A percentile compares a stretch with the other conserved stretches of the same genome.
These are phyloP conservation scores for Draba incana DNA, from an alignment of 345 rosid genomes.

Conservation along the genomic window DNA sequence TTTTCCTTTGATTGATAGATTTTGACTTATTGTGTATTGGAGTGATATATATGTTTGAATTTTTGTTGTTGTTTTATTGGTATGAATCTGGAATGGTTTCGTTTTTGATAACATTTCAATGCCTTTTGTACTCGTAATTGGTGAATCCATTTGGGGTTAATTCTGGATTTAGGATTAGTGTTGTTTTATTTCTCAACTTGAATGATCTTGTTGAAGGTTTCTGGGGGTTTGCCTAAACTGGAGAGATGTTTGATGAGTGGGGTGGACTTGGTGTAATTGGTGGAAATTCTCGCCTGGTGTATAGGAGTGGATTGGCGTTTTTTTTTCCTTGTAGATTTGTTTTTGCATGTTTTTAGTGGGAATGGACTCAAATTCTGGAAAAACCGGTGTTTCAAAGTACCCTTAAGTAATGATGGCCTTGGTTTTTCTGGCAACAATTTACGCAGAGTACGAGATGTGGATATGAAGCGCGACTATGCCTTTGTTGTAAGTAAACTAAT, in stretches of 20 bases:
- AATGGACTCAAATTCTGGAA: constrained; percentile 72
- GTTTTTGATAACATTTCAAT: background rate
- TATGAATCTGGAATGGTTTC: background rate
- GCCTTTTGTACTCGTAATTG: background rate
- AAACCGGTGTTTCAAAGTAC: constrained; percentile 87
- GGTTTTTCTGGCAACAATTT: constrained; percentile 97
- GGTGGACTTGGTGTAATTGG: constrained; percentile 86
- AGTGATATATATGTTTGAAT: background rate
- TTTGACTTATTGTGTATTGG: constrained; percentile 17
- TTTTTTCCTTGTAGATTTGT: constrained; percentile 52
- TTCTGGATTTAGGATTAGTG: constrained; percentile 41
- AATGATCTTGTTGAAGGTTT: constrained; percentile 99
- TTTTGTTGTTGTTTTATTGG: background rate
- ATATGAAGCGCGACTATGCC: constrained; percentile 99
- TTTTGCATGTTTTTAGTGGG: constrained; percentile 77
- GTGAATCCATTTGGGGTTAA: constrained; percentile 31
- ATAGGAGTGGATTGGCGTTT: constrained; percentile 43
- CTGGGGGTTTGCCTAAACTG: constrained; percentile 85
- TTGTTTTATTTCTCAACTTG: constrained; percentile 59
- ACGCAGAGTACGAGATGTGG: constrained; percentile 99
- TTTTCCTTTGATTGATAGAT: background rate
- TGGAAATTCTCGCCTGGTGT: constrained; percentile 45
- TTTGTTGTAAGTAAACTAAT: constrained; percentile 71
- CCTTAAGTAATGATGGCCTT: constrained; percentile 98
- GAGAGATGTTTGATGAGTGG: constrained; percentile 97